phyloP scores from a whole-genome alignment of 306 rosid genomes.

The Abrus pulchellus region DNA sequence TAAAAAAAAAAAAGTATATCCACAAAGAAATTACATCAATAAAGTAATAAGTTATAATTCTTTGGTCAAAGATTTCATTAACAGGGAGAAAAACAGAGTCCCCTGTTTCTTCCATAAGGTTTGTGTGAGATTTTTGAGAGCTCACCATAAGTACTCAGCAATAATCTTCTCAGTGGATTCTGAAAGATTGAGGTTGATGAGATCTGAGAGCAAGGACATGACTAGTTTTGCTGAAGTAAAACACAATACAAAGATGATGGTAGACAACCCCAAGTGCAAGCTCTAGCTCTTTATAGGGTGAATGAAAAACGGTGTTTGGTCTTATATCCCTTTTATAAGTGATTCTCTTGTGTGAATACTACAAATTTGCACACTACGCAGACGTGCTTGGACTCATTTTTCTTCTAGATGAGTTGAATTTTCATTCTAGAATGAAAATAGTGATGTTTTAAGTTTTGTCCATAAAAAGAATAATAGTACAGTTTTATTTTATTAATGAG shows the following conservation, averaged over 20 bases:
- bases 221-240: not conserved
- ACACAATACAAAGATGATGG: not conserved
- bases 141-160: slow-evolving; percentile 84
- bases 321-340: slow-evolving; percentile 14
- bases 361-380: too few species aligned
- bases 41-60: not conserved
- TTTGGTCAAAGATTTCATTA: slow-evolving; percentile 15
- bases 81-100: slow-evolving; percentile 26
- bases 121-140: not conserved
- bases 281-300: slow-evolving; percentile 22
- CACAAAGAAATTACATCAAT: slow-evolving; percentile 18
- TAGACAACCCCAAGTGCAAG: not conserved
- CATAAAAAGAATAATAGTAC: too few species aligned
- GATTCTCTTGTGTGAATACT: not conserved
- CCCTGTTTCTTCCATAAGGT: slow-evolving; percentile 29
- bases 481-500: too few species aligned
- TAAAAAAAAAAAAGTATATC: not conserved
- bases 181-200: slow-evolving; percentile 65
- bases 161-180: slow-evolving; percentile 57
- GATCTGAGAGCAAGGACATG: slow-evolving; percentile 61
- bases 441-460: too few species aligned
- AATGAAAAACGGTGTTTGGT: not conserved
- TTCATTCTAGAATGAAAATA: too few species aligned
- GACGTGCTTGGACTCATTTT: too few species aligned
- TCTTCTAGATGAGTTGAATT: too few species aligned